phyloP scores from a whole-genome alignment of 176 grass and related monocot genomes.

The Musa troglodytarum region DNA sequence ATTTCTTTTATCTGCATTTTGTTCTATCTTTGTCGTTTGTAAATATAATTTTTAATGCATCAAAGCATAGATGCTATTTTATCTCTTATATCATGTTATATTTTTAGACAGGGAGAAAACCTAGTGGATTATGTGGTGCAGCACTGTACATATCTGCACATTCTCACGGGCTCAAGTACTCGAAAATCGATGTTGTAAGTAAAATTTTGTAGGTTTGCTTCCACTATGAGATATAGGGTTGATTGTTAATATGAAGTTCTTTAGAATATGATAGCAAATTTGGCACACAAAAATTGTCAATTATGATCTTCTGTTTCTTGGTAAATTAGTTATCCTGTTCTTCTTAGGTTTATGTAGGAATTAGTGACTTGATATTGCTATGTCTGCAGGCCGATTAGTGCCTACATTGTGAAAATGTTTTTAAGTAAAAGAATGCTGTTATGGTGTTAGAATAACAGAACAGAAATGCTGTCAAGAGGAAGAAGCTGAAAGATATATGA shows the following conservation, averaged over 20 bases:
- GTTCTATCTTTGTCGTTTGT: conserved; percentile 20
- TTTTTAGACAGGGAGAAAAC: conserved; percentile 80
- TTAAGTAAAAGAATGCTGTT: too few relatives aligned
- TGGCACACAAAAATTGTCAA: not conserved
- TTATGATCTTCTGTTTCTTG: not conserved
- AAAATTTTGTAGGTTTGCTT: not conserved
- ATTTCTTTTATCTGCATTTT: not conserved
- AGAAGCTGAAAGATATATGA: too few relatives aligned
- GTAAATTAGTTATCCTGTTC: too few relatives aligned
- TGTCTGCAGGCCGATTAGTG: too few relatives aligned
- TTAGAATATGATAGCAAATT: not conserved
- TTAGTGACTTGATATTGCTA: too few relatives aligned
- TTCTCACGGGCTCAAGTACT: conserved; percentile 55
- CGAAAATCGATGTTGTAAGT: conserved; percentile 84
- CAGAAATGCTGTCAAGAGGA: too few relatives aligned
- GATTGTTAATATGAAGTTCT: not conserved
- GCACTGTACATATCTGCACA: conserved; percentile 80
- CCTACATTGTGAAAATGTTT: too few relatives aligned
- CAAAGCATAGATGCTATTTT: not conserved
- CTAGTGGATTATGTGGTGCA: conserved; percentile 92
- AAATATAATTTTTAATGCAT: conserved; percentile 6
- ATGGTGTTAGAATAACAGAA: too few relatives aligned
- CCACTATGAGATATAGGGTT: not conserved
- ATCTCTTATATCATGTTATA: conserved; percentile 6
- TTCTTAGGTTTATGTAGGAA: too few relatives aligned